phyloP scores from a whole-genome alignment of 352 stramenopile genomes.

The Halophytophthora batemanensis region DNA sequence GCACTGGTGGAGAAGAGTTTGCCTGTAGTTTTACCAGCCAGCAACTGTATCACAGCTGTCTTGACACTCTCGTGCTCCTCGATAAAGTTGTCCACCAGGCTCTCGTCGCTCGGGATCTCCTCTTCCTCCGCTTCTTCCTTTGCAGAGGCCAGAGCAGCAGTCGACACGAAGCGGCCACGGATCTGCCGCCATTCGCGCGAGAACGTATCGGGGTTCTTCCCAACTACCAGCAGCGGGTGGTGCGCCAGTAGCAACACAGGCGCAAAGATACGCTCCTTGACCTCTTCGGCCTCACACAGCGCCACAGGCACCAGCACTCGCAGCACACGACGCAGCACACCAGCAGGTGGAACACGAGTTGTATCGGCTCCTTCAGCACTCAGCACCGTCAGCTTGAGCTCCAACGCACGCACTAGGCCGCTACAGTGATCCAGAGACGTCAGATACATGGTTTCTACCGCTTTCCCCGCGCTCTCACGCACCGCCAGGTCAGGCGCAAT shows the following conservation, averaged over 20 bases:
- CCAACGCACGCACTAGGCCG: constrained; percentile 49
- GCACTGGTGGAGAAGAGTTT: constrained; percentile 49
- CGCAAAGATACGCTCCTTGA: constrained; percentile 50
- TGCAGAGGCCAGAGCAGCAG: constrained; percentile 4
- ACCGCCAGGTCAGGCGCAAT: constrained; percentile 45
- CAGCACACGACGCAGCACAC: constrained; percentile 60
- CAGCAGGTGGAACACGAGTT: constrained; percentile 36
- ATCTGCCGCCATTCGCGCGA: constrained; percentile 63
- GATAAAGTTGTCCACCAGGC: constrained; percentile 70
- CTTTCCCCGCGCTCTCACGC: constrained; percentile 43
- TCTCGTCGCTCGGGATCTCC: constrained; percentile 49
- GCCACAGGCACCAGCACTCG: constrained; percentile 45
- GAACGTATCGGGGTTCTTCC: constrained; percentile 47
- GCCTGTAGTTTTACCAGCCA: constrained; percentile 40
- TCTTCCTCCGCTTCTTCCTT: constrained; percentile 44
- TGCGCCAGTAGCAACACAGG: constrained; percentile 56
- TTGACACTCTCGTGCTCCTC: constrained; percentile 65
- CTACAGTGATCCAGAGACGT: constrained; percentile 56
- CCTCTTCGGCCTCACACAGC: constrained; percentile 29
- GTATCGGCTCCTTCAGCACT: constrained; percentile 38
- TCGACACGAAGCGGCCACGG: constrained; percentile 54
- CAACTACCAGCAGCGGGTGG: constrained; percentile 71
- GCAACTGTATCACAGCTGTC: constrained; percentile 40
- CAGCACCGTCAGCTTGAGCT: constrained; percentile 49
- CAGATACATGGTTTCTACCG: constrained; percentile 47